phyloP scores from a whole-genome alignment of 192 early-diverging fungal genomes.

The Globomyces pollinis-pini region DNA sequence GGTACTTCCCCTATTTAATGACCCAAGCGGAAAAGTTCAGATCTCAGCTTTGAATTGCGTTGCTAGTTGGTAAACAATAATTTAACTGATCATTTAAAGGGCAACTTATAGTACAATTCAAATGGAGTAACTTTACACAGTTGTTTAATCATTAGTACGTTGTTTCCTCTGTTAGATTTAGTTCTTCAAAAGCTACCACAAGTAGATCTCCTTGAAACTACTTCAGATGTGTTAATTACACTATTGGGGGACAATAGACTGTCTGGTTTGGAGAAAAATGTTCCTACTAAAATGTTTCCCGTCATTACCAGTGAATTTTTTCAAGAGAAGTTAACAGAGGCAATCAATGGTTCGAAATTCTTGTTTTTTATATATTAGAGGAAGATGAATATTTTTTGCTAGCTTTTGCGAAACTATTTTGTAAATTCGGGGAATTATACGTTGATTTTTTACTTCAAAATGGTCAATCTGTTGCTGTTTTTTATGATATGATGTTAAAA shows the following conservation, averaged over 20 bases:
- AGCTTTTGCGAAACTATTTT: not conserved
- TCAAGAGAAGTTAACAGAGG: not conserved
- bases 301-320: not conserved
- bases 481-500: slow-evolving; percentile 5
- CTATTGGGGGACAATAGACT: slow-evolving; percentile 5
- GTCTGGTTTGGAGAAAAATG: not conserved
- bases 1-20: not conserved
- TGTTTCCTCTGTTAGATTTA: not conserved
- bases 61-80: slow-evolving; percentile 4
- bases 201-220: slow-evolving; percentile 2
- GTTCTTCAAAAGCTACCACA: slow-evolving; percentile 9
- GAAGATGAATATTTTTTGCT: slow-evolving; percentile 12
- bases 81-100: too few relatives aligned
- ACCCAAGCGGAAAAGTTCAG: not conserved
- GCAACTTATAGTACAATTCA: slow-evolving; percentile 7
- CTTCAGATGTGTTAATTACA: slow-evolving; percentile 3
- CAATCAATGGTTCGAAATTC: not conserved
- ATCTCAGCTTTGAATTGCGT: not conserved
- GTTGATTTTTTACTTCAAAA: not conserved
- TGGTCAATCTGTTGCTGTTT: not conserved
- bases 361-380: not conserved
- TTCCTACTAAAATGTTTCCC: not conserved
- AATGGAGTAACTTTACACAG: slow-evolving; percentile 1
- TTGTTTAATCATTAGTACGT: not conserved
- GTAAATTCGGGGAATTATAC: slow-evolving; percentile 3